Evolutionary conservation across 1,139 yeast species (phyloP).

Genomic region (Petasospora fabianii): DNA sequence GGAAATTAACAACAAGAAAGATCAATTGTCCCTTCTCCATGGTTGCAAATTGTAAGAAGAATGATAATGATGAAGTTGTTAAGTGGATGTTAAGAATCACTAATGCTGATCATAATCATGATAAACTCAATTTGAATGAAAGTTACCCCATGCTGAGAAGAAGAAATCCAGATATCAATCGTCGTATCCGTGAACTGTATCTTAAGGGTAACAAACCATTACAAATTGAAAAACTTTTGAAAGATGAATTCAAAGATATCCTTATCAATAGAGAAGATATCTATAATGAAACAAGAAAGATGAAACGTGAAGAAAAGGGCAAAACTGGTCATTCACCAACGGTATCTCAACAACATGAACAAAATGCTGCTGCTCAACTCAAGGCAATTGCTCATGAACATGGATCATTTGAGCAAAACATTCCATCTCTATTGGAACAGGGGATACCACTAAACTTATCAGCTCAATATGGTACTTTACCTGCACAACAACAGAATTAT

Average conservation of each 20-base stretch:
- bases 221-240: conserved; percentile 25
- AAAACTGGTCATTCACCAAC: conserved; percentile 11
- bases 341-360: conserved; percentile 10
- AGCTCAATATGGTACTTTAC: conserved; percentile 13
- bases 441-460: conserved; percentile 18
- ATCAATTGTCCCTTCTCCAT: conserved; percentile 29
- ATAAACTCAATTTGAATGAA: conserved; percentile 26
- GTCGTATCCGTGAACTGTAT: conserved; percentile 28
- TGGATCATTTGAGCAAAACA: conserved; percentile 22
- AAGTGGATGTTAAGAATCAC: conserved; percentile 27
- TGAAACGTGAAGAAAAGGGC: conserved; percentile 28
- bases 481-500: conserved; percentile 10
- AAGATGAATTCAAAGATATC: conserved; percentile 24
- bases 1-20: conserved; percentile 28
- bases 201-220: conserved; percentile 28
- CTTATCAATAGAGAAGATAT: conserved; percentile 29
- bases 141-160: conserved; percentile 29
- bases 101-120: conserved; percentile 28
- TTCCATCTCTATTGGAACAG: conserved; percentile 25
- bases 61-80: conserved; percentile 25
- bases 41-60: conserved; percentile 29
- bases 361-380: conserved; percentile 7
- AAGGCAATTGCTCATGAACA: conserved; percentile 11
- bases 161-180: conserved; percentile 29
- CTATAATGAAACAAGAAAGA: conserved; percentile 30